Evolutionary conservation across 108 stramenopile genomes (phyloP).

Genomic region (Craspedostauros australis): DNA sequence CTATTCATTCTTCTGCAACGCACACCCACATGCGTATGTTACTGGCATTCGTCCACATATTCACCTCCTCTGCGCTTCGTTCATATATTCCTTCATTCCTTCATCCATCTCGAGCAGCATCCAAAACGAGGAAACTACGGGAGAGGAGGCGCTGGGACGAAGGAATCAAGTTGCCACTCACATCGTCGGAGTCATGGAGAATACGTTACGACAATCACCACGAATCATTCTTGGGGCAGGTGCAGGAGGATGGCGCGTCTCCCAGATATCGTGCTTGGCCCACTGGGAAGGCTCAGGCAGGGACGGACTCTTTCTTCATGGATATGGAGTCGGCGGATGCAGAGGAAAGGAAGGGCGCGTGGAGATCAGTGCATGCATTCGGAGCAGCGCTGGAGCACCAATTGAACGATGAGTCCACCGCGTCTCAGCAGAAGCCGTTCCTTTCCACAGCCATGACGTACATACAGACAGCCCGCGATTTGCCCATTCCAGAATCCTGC

Average conservation of each 20-base stretch:
- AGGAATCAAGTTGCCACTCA: neutral
- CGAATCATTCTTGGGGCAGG: constrained; percentile 3
- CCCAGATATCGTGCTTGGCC: neutral
- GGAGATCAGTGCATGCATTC: constrained; percentile 27
- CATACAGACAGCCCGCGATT: constrained; percentile 10
- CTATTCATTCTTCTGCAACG: neutral
- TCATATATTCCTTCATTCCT: neutral
- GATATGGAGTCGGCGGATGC: neutral
- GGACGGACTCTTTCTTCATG: neutral
- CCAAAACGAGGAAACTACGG: constrained; percentile 5
- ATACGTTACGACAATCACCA: constrained; percentile 5
- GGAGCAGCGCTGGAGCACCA: constrained; percentile 16
- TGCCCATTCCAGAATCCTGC: constrained; percentile 19
- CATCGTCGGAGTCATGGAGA: constrained; percentile 12
- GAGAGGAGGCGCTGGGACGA: constrained; percentile 1
- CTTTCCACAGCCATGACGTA: constrained; percentile 14
- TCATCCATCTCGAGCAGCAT: neutral
- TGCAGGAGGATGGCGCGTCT: constrained; percentile 1
- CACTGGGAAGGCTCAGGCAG: neutral
- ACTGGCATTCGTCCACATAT: no score
- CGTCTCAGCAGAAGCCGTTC: constrained; percentile 2
- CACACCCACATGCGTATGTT: neutral
- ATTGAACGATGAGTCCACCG: constrained; percentile 17
- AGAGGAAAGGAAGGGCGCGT: constrained; percentile 24
- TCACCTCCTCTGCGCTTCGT: no score